phyloP scores from a whole-genome alignment of 495 filamentous ascomycete genomes.

The Penicillium goetzii region DNA sequence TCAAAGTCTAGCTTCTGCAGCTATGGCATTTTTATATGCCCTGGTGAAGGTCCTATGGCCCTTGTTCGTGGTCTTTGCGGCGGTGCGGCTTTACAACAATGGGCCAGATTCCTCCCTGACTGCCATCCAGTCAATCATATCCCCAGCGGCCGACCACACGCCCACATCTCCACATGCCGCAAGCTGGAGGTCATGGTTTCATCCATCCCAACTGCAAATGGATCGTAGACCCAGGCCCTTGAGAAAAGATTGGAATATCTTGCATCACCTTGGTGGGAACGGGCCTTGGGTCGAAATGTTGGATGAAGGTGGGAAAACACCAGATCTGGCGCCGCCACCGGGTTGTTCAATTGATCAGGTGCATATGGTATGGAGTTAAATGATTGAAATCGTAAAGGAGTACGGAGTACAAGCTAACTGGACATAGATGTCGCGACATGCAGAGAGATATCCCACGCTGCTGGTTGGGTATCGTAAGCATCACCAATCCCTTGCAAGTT shows the following conservation, averaged over 20 bases:
- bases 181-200: slow-evolving; percentile 1
- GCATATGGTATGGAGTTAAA: neutral
- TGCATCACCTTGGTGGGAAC: neutral
- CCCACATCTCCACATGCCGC: neutral
- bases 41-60: neutral
- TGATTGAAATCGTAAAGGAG: neutral
- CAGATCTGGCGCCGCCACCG: neutral
- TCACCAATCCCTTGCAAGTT: neutral
- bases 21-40: neutral
- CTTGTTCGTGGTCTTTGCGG: neutral
- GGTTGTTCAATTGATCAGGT: neutral
- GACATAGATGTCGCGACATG: neutral
- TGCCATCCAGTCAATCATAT: neutral
- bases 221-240: neutral
- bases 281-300: slow-evolving; percentile 1
- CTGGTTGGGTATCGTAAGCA: neutral
- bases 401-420: neutral
- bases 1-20: neutral
- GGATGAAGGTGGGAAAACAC: neutral
- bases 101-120: neutral
- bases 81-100: neutral
- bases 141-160: neutral
- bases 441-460: neutral
- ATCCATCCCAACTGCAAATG: neutral
- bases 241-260: neutral